Percentiles rank a stretch among this genome's conserved stretches.
phyloP scores from a whole-genome alignment of 768 basidiomycete species.

The Scleroderma bovista region DNA sequence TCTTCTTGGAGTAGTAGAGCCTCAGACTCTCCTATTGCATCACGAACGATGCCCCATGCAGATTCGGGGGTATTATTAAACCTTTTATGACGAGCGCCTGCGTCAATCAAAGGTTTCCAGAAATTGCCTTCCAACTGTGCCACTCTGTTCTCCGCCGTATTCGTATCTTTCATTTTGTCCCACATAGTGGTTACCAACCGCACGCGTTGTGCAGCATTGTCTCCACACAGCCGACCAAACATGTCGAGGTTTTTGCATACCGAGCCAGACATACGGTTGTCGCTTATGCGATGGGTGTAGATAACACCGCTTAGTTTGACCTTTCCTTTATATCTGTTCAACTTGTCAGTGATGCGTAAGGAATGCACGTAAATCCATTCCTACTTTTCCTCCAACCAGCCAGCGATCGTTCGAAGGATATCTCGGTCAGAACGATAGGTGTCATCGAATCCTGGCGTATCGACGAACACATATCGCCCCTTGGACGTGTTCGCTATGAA shows the following conservation, averaged over 20 bases:
- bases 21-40: background rate
- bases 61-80: background rate
- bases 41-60: background rate
- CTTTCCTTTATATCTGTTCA: background rate
- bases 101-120: conserved; percentile 8
- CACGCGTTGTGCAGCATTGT: conserved; percentile 22
- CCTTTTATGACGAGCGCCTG: background rate
- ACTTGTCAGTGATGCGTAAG: too few relatives aligned
- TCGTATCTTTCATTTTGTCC: conserved; percentile 17
- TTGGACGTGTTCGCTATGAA: conserved; percentile 8
- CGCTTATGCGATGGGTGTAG: conserved; percentile 31
- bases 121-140: conserved; percentile 20
- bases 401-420: background rate
- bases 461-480: conserved; percentile 14
- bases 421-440: background rate
- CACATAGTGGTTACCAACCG: conserved; percentile 38
- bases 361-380: background rate
- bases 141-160: conserved; percentile 11
- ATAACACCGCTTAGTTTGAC: conserved; percentile 26
- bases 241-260: conserved; percentile 25
- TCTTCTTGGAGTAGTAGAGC: background rate
- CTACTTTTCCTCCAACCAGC: conserved; percentile 1
- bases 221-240: conserved; percentile 33
- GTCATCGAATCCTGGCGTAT: conserved; percentile 10
- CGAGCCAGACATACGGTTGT: conserved; percentile 30